A percentile compares a stretch with the other conserved stretches of the same genome.
phyloP scores from a whole-genome alignment of 352 stramenopile species.

The Phytopythium boreale region DNA sequence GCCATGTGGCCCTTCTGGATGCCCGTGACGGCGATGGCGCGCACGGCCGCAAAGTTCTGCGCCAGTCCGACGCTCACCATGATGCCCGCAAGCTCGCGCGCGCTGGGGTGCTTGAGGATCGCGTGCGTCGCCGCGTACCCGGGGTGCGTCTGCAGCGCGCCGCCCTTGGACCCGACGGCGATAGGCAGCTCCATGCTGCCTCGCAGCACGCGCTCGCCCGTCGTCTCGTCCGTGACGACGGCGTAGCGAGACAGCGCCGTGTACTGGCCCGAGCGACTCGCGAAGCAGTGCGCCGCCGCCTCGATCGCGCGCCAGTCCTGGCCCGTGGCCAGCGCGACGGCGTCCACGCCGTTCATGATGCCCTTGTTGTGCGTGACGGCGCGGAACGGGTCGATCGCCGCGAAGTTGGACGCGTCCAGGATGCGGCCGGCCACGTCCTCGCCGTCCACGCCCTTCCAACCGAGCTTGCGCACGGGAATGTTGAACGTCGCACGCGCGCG shows the following conservation, averaged over 20 bases:
- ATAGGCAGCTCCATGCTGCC: conserved; percentile 78
- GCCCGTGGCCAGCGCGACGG: conserved; percentile 74
- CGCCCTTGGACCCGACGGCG: conserved; percentile 79
- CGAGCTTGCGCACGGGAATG: conserved; percentile 71
- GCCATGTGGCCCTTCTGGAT: conserved; percentile 89
- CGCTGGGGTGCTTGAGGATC: conserved; percentile 71
- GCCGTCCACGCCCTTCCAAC: conserved; percentile 78
- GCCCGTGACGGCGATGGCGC: conserved; percentile 80
- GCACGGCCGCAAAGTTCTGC: conserved; percentile 86
- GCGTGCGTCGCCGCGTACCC: conserved; percentile 73
- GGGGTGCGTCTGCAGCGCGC: conserved; percentile 77
- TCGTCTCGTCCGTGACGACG: conserved; percentile 26
- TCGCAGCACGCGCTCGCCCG: conserved; percentile 50
- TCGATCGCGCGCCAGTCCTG: conserved; percentile 88
- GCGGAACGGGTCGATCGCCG: conserved; percentile 74
- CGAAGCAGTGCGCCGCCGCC: conserved; percentile 78
- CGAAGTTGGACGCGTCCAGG: conserved; percentile 85
- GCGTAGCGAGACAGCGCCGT: conserved; percentile 78
- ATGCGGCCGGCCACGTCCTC: conserved; percentile 73
- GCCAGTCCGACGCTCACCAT: conserved; percentile 79
- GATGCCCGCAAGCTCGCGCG: conserved; percentile 59
- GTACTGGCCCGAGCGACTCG: conserved; percentile 75
- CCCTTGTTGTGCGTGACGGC: conserved; percentile 90
- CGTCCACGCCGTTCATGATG: conserved; percentile 87
- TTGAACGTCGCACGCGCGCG: conserved; percentile 64